A percentile compares a stretch with the other conserved stretches of the same genome.
Conservation (phyloP, 192 early-diverging fungal genomes). For the Thamnidium elegans region DNA sequence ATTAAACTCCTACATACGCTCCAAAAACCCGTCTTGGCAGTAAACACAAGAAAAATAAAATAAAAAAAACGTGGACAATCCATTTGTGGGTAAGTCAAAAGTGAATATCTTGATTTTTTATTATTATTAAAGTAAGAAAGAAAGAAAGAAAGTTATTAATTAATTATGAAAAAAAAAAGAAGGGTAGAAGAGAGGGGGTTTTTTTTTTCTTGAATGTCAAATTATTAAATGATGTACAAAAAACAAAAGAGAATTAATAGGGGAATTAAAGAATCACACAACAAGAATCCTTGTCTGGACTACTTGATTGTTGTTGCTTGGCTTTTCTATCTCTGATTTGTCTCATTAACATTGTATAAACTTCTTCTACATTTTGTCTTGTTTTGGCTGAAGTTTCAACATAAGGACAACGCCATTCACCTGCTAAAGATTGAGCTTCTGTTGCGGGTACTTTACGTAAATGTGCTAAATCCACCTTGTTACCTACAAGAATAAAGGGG, state of each 20-base stretch:
- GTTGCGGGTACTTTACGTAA: slow-evolving; percentile 59
- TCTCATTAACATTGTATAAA: slow-evolving; percentile 72
- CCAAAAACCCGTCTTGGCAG: too few species aligned
- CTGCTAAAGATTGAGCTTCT: slow-evolving; percentile 57
- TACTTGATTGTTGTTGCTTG: slow-evolving; percentile 11
- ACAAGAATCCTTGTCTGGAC: slow-evolving; percentile 21
- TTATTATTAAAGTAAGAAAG: too few species aligned
- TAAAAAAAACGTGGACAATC: too few species aligned
- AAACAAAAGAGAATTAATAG: background rate
- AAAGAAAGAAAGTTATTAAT: too few species aligned
- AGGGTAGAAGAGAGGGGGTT: too few species aligned
- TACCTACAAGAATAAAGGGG: slow-evolving; percentile 83
- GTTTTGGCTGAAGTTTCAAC: slow-evolving; percentile 76
- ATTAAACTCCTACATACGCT: too few species aligned
- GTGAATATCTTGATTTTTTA: too few species aligned
- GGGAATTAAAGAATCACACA: slow-evolving; percentile 23
- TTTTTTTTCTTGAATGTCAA: too few species aligned
- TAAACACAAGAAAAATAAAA: too few species aligned
- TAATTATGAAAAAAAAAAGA: too few species aligned
- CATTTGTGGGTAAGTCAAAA: too few species aligned
- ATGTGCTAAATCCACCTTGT: slow-evolving; percentile 68
- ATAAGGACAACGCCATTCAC: slow-evolving; percentile 68
- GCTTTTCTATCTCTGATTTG: slow-evolving; percentile 72
- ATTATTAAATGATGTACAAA: background rate
- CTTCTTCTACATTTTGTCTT: slow-evolving; percentile 76